Percentiles rank a stretch among this genome's conserved stretches.
Evolutionary conservation across 371 early-diverging fungal species (phyloP).

Genomic region (Enterospora canceri): DNA sequence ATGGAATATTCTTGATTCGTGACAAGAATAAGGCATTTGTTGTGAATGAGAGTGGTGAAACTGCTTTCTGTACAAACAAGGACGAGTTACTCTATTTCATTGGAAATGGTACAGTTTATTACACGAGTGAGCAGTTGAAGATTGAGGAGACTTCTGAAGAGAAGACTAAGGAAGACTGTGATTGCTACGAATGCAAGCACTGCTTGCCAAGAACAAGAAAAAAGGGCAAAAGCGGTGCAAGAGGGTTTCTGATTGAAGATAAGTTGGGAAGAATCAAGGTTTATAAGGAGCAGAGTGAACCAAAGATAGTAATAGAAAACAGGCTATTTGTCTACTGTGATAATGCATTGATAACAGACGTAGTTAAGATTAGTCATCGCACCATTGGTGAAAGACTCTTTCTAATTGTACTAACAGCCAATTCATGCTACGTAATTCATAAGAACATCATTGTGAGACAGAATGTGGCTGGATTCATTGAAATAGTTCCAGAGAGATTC

Average conservation of each 20-base stretch:
- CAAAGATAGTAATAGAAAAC: background rate
- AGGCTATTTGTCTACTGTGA: background rate
- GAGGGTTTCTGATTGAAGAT: background rate
- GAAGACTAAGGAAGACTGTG: background rate
- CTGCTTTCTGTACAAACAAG: background rate
- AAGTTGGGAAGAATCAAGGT: background rate
- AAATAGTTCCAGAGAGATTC: constrained; percentile 1
- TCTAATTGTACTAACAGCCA: background rate
- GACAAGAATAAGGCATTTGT: background rate
- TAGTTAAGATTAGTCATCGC: background rate
- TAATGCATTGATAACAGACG: background rate
- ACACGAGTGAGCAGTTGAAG: background rate
- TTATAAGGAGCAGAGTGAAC: background rate
- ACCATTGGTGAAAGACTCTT: background rate
- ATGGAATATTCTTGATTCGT: background rate
- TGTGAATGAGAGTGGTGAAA: background rate
- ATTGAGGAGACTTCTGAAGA: background rate
- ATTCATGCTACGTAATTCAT: background rate
- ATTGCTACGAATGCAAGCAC: background rate
- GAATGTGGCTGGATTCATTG: background rate
- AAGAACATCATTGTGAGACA: background rate
- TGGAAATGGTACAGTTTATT: background rate
- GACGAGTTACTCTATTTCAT: background rate
- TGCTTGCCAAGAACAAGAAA: too few relatives aligned
- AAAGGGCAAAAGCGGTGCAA: background rate